phyloP scores from a whole-genome alignment of 140 eudicot species.

The Flaveria floridana region DNA sequence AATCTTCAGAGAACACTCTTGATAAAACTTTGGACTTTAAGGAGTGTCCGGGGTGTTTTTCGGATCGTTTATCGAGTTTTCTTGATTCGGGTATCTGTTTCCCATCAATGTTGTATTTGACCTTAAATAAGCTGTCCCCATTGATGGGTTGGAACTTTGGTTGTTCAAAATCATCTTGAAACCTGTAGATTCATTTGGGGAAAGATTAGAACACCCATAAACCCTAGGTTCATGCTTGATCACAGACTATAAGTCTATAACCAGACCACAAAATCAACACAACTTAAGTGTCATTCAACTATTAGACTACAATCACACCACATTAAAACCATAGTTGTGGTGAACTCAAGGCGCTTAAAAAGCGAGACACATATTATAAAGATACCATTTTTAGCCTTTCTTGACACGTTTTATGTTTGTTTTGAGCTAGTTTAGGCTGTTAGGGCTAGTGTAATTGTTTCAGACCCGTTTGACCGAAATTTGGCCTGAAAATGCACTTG shows the following conservation, averaged over 20 bases:
- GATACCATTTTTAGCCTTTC: no score
- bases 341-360: no score
- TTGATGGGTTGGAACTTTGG: constrained; percentile 36
- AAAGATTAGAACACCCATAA: constrained; percentile 15
- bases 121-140: constrained; percentile 45
- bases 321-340: neutral
- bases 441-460: no score
- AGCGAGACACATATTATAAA: no score
- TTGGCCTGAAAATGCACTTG: no score
- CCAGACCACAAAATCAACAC: constrained; percentile 14
- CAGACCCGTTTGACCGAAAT: no score
- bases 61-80: constrained; percentile 40
- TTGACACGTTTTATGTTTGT: no score
- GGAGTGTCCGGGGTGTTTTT: constrained; percentile 36
- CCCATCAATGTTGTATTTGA: constrained; percentile 58
- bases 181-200: constrained; percentile 42
- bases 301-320: constrained; percentile 10
- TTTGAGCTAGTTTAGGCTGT: no score
- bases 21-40: constrained; percentile 71
- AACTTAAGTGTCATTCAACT: neutral
- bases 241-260: neutral
- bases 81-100: constrained; percentile 41
- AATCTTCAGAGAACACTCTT: constrained; percentile 92
- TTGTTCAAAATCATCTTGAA: constrained; percentile 53
- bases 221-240: constrained; percentile 10